Conservation (phyloP, 306 rosid species). For the Pyrus pyrifolia region DNA sequence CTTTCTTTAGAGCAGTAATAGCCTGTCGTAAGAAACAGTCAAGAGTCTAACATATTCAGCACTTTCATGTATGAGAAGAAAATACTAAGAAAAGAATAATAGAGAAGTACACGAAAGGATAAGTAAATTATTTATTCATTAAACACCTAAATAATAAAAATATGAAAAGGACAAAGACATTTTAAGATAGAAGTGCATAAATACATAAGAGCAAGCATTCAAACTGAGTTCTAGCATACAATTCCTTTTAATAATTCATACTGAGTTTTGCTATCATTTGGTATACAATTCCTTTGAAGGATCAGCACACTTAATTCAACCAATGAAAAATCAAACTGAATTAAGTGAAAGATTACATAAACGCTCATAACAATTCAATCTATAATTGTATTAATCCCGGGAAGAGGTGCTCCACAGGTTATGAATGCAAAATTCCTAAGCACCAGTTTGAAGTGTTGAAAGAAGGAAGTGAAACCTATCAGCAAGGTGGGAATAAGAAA, state of each 20-base stretch:
- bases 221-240: background rate
- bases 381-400: background rate
- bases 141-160: background rate
- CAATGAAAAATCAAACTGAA: background rate
- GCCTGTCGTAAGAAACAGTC: conserved; percentile 57
- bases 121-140: background rate
- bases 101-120: background rate
- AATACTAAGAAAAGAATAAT: background rate
- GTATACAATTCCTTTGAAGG: background rate
- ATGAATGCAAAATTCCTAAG: background rate
- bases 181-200: background rate
- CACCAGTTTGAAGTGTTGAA: background rate
- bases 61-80: conserved; percentile 10
- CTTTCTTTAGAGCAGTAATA: conserved; percentile 93
- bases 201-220: background rate
- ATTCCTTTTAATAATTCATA: background rate
- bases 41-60: conserved; percentile 16
- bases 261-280: background rate
- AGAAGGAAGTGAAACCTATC: background rate
- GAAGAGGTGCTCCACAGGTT: background rate
- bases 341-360: background rate
- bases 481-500: background rate
- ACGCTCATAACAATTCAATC: background rate
- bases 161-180: background rate
- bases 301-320: background rate